Base-by-base conservation (phyloP, 1,284 basidiomycete genomes). In the Austropuccinia psidii region DNA sequence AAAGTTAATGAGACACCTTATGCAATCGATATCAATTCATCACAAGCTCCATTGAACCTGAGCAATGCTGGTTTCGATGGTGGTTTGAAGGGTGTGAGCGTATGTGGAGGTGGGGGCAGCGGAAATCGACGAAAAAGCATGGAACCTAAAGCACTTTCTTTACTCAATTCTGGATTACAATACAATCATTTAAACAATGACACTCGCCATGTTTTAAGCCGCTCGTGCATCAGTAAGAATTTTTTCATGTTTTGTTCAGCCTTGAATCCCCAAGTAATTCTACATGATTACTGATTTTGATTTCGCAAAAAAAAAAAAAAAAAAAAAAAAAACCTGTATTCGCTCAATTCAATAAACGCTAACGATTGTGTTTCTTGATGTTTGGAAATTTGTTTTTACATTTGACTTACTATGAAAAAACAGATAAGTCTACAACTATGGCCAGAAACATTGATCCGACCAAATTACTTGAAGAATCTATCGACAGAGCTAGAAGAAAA, bases 41-140 rank as follows among this genome's bases (percentile, higher is more conserved):
- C 35, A 1, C 37, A 24, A 27, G 52, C 21, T 8, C 37, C 39
- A 24, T 24, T 55, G 7, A 31, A 4, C 41, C n/a, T 45, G 41
- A n/a, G n/a, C 41, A 1, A 41, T 6, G 19, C n/a, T 31, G 31
- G 17, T 19, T 45, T 19, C 17, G n/a, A 13, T 19, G 4, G 4
- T 4, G 52, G 52, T 9, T 24, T 39, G 2, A 33, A 11, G n/a
- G 55, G 33, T 41, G 31, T 68, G 2, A 24, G 37, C 31, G 41
- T 24, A 21, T 33, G 52, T 45, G 5, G 17, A 5, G 21, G 33
- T 7, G n/a, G 29, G 24, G 52, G 37, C 17, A 24, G 43, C 27
- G 13, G 39, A 49, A 58, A 70, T 60, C 67, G 67, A 9, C 58
- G 67, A 55, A 70, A 60, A 60, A 70, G 67, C 39, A 70, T 70